Evolutionary conservation across 2,329 filamentous ascomycete species (phyloP).

Genomic region (Phoma herbarum): DNA sequence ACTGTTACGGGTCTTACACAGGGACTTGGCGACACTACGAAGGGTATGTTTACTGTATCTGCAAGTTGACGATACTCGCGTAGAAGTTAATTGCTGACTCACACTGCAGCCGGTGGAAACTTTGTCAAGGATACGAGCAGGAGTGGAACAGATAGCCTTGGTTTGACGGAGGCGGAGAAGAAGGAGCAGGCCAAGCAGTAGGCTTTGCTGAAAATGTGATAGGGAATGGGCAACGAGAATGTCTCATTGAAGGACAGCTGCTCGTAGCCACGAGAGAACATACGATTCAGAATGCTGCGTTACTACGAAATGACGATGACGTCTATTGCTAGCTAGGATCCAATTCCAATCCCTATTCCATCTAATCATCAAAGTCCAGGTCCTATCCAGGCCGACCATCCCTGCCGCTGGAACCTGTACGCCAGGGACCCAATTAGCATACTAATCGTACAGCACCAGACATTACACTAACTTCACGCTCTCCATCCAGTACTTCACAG

Average conservation of each 20-base stretch:
- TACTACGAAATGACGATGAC: neutral
- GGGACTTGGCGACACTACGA: constrained; percentile 48
- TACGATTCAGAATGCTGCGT: neutral
- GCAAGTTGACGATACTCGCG: neutral
- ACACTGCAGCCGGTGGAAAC: constrained; percentile 37
- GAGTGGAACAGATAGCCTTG: constrained; percentile 36
- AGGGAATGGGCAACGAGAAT: neutral
- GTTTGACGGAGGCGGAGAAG: constrained; percentile 28
- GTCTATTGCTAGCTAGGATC: neutral
- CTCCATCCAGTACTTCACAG: constrained; percentile 5
- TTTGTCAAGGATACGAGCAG: constrained; percentile 42
- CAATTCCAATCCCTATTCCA: neutral
- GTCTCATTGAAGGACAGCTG: neutral
- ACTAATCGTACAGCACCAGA: neutral
- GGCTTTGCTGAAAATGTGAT: neutral
- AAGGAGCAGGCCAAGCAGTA: constrained; percentile 28
- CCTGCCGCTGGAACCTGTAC: neutral
- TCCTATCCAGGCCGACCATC: neutral
- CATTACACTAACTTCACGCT: neutral
- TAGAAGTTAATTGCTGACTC: constrained; percentile 13
- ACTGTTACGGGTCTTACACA: constrained; percentile 46
- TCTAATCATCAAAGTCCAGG: neutral
- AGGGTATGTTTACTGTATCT: constrained; percentile 29
- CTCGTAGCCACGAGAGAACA: neutral
- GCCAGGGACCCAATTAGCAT: neutral